phyloP scores from a whole-genome alignment of 345 rosid species.

The Crucihimalaya himalaica region DNA sequence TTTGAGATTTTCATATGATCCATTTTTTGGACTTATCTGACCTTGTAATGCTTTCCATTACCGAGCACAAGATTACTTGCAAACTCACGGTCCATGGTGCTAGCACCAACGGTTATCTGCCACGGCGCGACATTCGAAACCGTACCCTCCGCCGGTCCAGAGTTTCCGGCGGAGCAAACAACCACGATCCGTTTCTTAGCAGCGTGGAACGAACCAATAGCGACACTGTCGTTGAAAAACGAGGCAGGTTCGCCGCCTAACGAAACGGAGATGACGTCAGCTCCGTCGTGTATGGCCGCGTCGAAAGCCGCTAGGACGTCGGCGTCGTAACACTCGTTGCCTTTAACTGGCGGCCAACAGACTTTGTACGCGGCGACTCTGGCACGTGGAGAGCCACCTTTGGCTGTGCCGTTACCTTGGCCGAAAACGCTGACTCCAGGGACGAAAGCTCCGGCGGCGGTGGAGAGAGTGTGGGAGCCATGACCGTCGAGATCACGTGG shows the following conservation, averaged over 20 bases:
- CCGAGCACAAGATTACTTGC: conserved; percentile 65
- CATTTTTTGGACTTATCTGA: conserved; percentile 4
- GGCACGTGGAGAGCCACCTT: conserved; percentile 85
- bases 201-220: conserved; percentile 87
- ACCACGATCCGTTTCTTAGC: conserved; percentile 59
- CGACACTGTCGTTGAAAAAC: conserved; percentile 58
- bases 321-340: conserved; percentile 64
- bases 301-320: conserved; percentile 77
- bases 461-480: conserved; percentile 88
- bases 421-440: conserved; percentile 54
- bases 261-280: conserved; percentile 74
- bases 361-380: conserved; percentile 89
- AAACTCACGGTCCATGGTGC: conserved; percentile 84
- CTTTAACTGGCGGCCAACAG: conserved; percentile 59
- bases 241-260: conserved; percentile 52
- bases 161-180: conserved; percentile 76
- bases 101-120: conserved; percentile 91
- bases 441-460: conserved; percentile 73
- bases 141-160: conserved; percentile 69
- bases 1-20: not conserved
- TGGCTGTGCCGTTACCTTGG: conserved; percentile 65
- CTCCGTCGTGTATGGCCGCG: conserved; percentile 73
- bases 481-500: conserved; percentile 84
- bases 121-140: conserved; percentile 78
- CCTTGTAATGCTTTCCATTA: conserved; percentile 62